phyloP scores from a whole-genome alignment of 2,329 filamentous ascomycete genomes.

The Penicillium sp. region DNA sequence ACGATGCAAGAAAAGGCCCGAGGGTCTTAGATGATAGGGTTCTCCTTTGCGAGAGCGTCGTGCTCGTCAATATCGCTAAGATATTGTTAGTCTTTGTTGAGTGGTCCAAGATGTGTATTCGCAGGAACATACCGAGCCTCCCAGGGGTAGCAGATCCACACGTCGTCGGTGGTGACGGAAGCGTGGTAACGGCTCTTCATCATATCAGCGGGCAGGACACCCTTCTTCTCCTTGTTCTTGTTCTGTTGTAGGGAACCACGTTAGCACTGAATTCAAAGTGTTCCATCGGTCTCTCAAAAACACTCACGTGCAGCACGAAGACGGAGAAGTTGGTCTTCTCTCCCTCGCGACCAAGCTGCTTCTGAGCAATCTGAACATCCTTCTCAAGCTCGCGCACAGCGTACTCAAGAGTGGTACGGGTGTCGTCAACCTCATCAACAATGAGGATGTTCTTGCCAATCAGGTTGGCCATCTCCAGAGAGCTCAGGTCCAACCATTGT shows the following conservation, averaged over 20 bases:
- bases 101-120: background rate
- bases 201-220: constrained; percentile 75
- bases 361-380: constrained; percentile 80
- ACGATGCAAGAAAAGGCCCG: constrained; percentile 13
- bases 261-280: constrained; percentile 2
- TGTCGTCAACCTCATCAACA: constrained; percentile 95
- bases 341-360: constrained; percentile 65
- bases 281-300: background rate
- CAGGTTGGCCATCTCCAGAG: constrained; percentile 82
- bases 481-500: constrained; percentile 93
- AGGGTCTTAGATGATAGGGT: constrained; percentile 31
- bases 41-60: constrained; percentile 64
- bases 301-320: constrained; percentile 86
- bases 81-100: constrained; percentile 21
- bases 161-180: constrained; percentile 83
- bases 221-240: constrained; percentile 97
- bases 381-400: constrained; percentile 91
- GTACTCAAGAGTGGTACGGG: constrained; percentile 89
- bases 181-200: constrained; percentile 75
- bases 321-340: constrained; percentile 87
- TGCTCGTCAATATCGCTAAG: constrained; percentile 83
- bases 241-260: constrained; percentile 58
- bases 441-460: constrained; percentile 90
- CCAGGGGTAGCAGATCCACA: constrained; percentile 99
- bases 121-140: constrained; percentile 67